Evolutionary conservation across 1,284 basidiomycete genomes (phyloP).

Genomic region (Moniliophthora roreri): DNA sequence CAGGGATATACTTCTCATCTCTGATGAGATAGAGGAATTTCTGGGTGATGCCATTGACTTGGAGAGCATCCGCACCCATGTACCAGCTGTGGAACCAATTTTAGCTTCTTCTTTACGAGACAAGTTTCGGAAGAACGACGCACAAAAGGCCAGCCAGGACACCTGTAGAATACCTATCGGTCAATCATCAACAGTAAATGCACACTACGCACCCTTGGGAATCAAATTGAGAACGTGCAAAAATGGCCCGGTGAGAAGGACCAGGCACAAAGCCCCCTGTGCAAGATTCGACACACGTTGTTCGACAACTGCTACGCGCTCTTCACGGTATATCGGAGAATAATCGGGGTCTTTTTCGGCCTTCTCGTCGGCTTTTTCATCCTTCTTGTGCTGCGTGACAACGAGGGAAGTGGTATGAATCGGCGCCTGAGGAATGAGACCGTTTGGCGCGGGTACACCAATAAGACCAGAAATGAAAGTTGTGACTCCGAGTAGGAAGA

Average conservation of each 20-base stretch:
- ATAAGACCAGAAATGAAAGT: constrained; percentile 92
- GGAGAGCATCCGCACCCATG: constrained; percentile 86
- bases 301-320: constrained; percentile 81
- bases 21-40: constrained; percentile 84
- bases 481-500: constrained; percentile 87
- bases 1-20: constrained; percentile 65
- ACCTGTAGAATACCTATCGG: constrained; percentile 29
- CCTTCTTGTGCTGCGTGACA: constrained; percentile 52
- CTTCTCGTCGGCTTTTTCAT: constrained; percentile 34
- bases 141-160: constrained; percentile 78
- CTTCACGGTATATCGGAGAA: constrained; percentile 38
- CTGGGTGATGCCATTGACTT: constrained; percentile 81
- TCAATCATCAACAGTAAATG: background rate
- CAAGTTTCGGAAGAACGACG: constrained; percentile 23
- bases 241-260: constrained; percentile 82
- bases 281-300: constrained; percentile 87
- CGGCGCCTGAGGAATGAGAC: constrained; percentile 94
- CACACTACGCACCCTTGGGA: constrained; percentile 52
- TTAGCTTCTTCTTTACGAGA: constrained; percentile 21
- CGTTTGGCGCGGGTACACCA: constrained; percentile 92
- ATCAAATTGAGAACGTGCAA: constrained; percentile 77
- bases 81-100: constrained; percentile 62
- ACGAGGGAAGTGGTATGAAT: constrained; percentile 89
- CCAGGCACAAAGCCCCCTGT: constrained; percentile 79
- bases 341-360: constrained; percentile 20